Evolutionary conservation across 306 rosid species (phyloP).

Genomic region (Boehmeria nivea): DNA sequence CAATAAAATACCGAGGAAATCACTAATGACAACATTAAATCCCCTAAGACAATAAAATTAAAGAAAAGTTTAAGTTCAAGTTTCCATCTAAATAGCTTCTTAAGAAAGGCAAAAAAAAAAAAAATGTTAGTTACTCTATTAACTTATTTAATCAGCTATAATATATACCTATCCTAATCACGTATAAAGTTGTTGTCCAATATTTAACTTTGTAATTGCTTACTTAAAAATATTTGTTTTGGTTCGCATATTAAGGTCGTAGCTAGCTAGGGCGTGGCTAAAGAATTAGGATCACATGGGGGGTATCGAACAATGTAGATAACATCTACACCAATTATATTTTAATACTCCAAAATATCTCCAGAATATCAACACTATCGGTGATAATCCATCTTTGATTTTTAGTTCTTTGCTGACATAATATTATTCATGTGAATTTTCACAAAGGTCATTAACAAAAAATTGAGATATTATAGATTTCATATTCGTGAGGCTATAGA

Average conservation of each 20-base stretch:
- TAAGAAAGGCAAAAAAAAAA: no score
- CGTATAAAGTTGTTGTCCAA: no score
- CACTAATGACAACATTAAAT: no score
- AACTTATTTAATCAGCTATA: no score
- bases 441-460: not conserved
- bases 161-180: no score
- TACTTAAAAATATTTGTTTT: not conserved
- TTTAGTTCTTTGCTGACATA: not conserved
- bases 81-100: no score
- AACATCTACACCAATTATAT: constrained; percentile 1
- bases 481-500: no score
- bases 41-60: no score
- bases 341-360: not conserved
- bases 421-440: not conserved
- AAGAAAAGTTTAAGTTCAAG: no score
- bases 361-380: not conserved
- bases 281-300: constrained; percentile 23
- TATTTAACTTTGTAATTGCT: not conserved
- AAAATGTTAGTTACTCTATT: no score
- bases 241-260: not conserved
- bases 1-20: no score
- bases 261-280: constrained; percentile 4
- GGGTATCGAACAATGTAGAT: constrained; percentile 3
- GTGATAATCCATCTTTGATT: not conserved
- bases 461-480: no score